Evolutionary conservation across 495 filamentous ascomycete genomes (phyloP).

Genomic region (Lophiostoma macrostomum): DNA sequence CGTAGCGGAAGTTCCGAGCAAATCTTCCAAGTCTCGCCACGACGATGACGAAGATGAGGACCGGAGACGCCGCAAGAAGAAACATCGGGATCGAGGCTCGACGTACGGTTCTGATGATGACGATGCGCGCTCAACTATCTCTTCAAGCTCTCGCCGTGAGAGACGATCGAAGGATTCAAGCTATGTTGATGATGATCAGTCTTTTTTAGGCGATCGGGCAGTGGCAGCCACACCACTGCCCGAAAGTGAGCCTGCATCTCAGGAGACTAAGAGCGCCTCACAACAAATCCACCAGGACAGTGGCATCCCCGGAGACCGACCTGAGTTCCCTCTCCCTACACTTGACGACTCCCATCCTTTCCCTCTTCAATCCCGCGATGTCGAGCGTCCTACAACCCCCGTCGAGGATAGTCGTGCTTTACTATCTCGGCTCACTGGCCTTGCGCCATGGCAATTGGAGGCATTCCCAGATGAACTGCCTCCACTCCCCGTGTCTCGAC

Average conservation of each 20-base stretch:
- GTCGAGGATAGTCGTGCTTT: conserved; percentile 28
- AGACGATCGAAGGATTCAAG: conserved; percentile 21
- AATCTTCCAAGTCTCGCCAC: conserved; percentile 23
- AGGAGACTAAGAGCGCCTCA: conserved; percentile 4
- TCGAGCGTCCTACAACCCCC: conserved; percentile 25
- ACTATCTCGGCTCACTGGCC: conserved; percentile 23
- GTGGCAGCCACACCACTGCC: conserved; percentile 41
- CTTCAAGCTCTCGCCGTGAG: conserved; percentile 20
- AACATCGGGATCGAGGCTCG: conserved; percentile 35
- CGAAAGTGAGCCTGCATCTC: conserved; percentile 28
- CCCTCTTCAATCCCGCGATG: background rate
- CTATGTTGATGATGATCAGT: conserved; percentile 32
- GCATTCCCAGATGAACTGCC: conserved; percentile 26
- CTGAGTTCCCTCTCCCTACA: conserved; percentile 28
- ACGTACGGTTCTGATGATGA: conserved; percentile 36
- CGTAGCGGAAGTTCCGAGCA: conserved; percentile 22
- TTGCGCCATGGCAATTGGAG: conserved; percentile 17
- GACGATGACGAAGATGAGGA: conserved; percentile 30
- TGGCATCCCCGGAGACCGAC: conserved; percentile 30
- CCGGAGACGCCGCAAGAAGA: conserved; percentile 36
- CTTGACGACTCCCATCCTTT: conserved; percentile 26
- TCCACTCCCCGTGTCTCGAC: conserved; percentile 15
- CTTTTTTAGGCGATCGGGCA: conserved; percentile 48
- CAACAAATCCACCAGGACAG: conserved; percentile 4
- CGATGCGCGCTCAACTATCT: conserved; percentile 26